These are phyloP conservation scores for Macrolepiota albuminosa DNA, from an alignment of 768 basidiomycete species.

Conservation along the genomic window DNA sequence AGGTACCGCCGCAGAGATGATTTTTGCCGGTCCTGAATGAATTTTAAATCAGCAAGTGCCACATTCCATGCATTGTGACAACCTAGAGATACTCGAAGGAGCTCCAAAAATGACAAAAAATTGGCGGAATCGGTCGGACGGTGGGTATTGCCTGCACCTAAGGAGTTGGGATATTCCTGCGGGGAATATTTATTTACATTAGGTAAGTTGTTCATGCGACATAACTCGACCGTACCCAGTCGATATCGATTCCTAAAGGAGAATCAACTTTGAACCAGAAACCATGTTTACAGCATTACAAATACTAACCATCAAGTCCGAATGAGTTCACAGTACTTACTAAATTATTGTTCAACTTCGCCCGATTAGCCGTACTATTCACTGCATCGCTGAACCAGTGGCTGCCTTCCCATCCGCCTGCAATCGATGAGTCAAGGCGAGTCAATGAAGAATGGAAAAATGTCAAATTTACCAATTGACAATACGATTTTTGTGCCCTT, in stretches of 20 bases:
- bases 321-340: constrained; percentile 51
- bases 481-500: constrained; percentile 61
- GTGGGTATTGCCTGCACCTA: constrained; percentile 57
- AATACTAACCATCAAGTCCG: constrained; percentile 60
- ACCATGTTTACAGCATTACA: background rate
- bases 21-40: constrained; percentile 40
- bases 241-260: constrained; percentile 42
- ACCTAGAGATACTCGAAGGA: constrained; percentile 54
- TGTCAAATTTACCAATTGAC: constrained; percentile 50
- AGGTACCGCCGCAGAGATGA: constrained; percentile 67
- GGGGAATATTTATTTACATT: constrained; percentile 26
- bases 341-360: constrained; percentile 53
- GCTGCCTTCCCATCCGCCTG: constrained; percentile 65
- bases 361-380: constrained; percentile 38
- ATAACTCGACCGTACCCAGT: constrained; percentile 39
- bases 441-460: constrained; percentile 9
- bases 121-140: constrained; percentile 57
- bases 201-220: background rate
- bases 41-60: constrained; percentile 6
- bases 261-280: constrained; percentile 33
- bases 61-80: background rate
- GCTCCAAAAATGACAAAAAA: constrained; percentile 54
- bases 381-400: constrained; percentile 61
- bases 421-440: background rate
- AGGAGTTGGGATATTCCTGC: constrained; percentile 68